Conservation (phyloP, 1,284 basidiomycete genomes). For the Stygiomarasmius scandens region DNA sequence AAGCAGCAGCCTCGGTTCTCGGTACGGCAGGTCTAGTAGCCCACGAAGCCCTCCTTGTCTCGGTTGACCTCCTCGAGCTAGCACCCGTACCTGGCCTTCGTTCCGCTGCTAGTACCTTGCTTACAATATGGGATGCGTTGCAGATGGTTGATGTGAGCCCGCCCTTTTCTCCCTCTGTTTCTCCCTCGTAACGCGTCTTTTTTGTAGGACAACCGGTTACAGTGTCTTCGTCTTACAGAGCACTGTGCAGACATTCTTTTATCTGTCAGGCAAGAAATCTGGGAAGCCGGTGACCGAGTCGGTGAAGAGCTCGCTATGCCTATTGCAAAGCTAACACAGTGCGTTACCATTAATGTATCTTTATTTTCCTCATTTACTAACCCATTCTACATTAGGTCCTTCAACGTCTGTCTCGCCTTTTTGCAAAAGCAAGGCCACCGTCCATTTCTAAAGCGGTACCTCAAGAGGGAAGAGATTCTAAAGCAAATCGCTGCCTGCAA, state of each 20-base stretch:
- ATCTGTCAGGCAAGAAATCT: conserved; percentile 44
- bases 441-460: conserved; percentile 79
- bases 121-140: conserved; percentile 65
- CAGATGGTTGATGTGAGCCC: conserved; percentile 61
- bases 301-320: conserved; percentile 36
- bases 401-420: conserved; percentile 50
- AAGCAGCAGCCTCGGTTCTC: conserved; percentile 47
- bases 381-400: conserved; percentile 37
- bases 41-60: conserved; percentile 50
- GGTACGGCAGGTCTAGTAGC: conserved; percentile 43
- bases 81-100: conserved; percentile 60
- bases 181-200: neutral
- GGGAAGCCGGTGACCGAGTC: conserved; percentile 40
- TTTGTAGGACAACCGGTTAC: conserved; percentile 55
- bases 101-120: conserved; percentile 50
- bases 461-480: conserved; percentile 73
- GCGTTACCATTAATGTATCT: conserved; percentile 25
- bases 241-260: conserved; percentile 49
- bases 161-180: conserved; percentile 1
- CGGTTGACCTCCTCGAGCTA: conserved; percentile 53
- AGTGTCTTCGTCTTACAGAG: conserved; percentile 48
- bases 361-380: neutral
- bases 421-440: conserved; percentile 62
- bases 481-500: conserved; percentile 58
- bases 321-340: conserved; percentile 51